A percentile compares a stretch with the other conserved stretches of the same genome.
These are phyloP conservation scores for Paramarasmius palmivorus DNA, from an alignment of 1,284 basidiomycete species.

Conservation along the genomic window DNA sequence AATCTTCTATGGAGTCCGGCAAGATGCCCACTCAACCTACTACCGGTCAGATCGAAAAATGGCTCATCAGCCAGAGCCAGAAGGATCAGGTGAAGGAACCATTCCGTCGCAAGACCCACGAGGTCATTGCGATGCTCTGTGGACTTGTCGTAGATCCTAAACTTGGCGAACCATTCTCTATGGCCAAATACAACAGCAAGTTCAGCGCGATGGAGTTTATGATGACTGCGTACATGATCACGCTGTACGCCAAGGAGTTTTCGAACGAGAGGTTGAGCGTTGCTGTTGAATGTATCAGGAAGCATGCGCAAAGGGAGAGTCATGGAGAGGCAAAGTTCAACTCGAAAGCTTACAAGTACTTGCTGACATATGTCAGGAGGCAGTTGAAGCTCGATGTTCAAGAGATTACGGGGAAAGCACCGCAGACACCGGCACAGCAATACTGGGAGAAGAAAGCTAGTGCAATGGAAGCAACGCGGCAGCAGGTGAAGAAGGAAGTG, in stretches of 20 bases:
- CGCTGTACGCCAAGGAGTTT: not conserved
- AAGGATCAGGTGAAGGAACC: not conserved
- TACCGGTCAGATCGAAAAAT: slow-evolving; percentile 3
- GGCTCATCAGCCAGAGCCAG: slow-evolving; percentile 1
- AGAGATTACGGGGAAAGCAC: too few relatives aligned
- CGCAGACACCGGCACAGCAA: too few relatives aligned
- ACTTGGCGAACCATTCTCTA: not conserved
- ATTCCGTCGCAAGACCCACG: not conserved
- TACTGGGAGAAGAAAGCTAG: not conserved
- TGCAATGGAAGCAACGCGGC: too few relatives aligned
- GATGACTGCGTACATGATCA: not conserved
- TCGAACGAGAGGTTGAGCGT: not conserved
- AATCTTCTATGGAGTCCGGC: slow-evolving; percentile 18
- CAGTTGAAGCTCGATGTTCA: not conserved
- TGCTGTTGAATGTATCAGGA: not conserved
- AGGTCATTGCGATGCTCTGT: not conserved
- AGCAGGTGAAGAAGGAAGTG: too few relatives aligned
- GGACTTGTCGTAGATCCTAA: not conserved
- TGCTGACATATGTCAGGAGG: not conserved
- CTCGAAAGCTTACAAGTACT: not conserved
- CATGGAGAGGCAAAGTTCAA: not conserved
- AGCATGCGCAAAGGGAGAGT: not conserved
- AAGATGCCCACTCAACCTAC: not conserved
- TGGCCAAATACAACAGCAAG: not conserved
- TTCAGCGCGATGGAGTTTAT: slow-evolving; percentile 1